Conservation (phyloP, 2,329 filamentous ascomycete genomes). For the Cyclaneusma minus region DNA sequence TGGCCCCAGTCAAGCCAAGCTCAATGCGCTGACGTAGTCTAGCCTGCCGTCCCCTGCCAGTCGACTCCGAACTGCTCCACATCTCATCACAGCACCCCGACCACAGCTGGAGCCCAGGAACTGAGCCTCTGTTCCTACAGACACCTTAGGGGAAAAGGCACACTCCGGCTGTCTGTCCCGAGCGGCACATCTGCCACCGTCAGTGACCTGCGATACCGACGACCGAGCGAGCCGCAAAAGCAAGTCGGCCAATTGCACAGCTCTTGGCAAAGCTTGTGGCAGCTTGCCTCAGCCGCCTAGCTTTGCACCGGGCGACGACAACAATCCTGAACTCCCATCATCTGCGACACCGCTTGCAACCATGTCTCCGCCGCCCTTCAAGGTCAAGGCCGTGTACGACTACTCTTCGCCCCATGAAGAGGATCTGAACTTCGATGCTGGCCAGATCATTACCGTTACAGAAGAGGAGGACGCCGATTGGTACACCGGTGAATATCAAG, state of each 20-base stretch:
- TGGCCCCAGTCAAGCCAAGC: conserved; percentile 1
- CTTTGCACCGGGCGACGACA: conserved; percentile 9
- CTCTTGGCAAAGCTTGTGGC: conserved; percentile 5
- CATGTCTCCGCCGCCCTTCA: conserved; percentile 65
- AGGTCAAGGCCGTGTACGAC: conserved; percentile 91
- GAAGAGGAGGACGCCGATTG: conserved; percentile 88
- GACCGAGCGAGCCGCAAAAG: not conserved
- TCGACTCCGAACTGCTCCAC: conserved; percentile 6
- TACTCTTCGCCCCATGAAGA: conserved; percentile 89
- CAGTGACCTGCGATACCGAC: too few species aligned
- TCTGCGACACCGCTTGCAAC: conserved; percentile 25
- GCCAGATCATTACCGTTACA: conserved; percentile 87
- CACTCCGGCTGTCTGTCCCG: too few species aligned
- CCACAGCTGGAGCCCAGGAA: not conserved
- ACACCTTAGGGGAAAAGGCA: too few species aligned
- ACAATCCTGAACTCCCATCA: conserved; percentile 16
- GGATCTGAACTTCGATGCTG: conserved; percentile 72
- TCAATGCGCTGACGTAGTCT: conserved; percentile 18
- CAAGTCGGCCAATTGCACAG: conserved; percentile 1
- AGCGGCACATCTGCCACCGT: too few species aligned
- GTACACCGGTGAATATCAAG: conserved; percentile 79
- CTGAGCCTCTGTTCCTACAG: too few species aligned
- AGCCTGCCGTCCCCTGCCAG: too few species aligned
- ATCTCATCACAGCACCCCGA: not conserved
- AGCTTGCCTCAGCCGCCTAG: conserved; percentile 4